Conservation (phyloP, 2,329 filamentous ascomycete genomes). For the Westerdykella sp. region DNA sequence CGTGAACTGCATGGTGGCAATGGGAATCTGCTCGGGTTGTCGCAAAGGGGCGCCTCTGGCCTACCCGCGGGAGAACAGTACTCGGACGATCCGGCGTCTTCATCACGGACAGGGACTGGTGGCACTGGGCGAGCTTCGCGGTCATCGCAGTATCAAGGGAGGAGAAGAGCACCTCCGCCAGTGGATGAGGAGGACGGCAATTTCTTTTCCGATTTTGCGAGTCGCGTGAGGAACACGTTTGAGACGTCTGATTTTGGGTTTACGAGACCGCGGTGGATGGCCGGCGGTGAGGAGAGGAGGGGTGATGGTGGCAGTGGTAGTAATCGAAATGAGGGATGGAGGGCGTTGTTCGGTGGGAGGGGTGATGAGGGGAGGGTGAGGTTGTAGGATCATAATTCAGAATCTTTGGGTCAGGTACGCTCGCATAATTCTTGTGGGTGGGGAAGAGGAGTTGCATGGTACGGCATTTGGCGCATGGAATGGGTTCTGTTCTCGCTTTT, state of each 20-base stretch:
- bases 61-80: constrained; percentile 21
- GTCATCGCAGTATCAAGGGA: constrained; percentile 6
- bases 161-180: constrained; percentile 19
- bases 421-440: no score
- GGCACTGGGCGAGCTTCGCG: not conserved
- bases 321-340: constrained; percentile 17
- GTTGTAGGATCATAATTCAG: constrained; percentile 11
- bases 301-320: constrained; percentile 8
- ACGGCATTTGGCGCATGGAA: no score
- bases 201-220: constrained; percentile 76
- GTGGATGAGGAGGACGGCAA: constrained; percentile 60
- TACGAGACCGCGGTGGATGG: constrained; percentile 74
- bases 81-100: constrained; percentile 13
- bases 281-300: constrained; percentile 44
- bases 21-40: constrained; percentile 31
- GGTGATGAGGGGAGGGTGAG: constrained; percentile 30
- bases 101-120: not conserved
- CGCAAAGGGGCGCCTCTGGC: constrained; percentile 9
- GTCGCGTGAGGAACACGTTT: constrained; percentile 86
- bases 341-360: constrained; percentile 29
- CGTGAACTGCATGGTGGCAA: constrained; percentile 56
- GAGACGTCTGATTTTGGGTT: constrained; percentile 56
- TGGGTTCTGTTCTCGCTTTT: no score
- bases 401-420: no score
- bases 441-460: no score